These are phyloP conservation scores for Macrophomina pseudophaseolina DNA, from an alignment of 2,329 filamentous ascomycete species.

Conservation along the genomic window DNA sequence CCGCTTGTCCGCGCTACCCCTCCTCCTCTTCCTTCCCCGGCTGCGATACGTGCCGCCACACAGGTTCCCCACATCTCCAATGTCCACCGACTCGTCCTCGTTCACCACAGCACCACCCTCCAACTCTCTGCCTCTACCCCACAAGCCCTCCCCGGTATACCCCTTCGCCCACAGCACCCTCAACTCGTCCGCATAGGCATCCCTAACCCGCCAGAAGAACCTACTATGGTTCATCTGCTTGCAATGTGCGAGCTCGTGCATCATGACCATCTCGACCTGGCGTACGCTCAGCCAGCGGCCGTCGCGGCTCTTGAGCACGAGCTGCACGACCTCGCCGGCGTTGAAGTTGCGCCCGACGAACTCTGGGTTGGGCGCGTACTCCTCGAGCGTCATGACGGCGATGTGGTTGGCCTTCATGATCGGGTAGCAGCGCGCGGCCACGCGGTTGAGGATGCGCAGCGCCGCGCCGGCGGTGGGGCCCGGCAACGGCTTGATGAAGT, in stretches of 20 bases:
- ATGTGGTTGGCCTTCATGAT: constrained; percentile 55
- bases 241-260: constrained; percentile 88
- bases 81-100: constrained; percentile 67
- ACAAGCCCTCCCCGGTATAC: constrained; percentile 83
- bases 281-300: constrained; percentile 76
- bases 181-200: constrained; percentile 74
- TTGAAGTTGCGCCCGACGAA: constrained; percentile 93
- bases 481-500: constrained; percentile 82
- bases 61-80: constrained; percentile 68
- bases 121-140: constrained; percentile 73
- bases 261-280: constrained; percentile 94
- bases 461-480: constrained; percentile 53
- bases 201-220: constrained; percentile 80
- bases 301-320: constrained; percentile 74
- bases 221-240: constrained; percentile 89
- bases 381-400: constrained; percentile 67
- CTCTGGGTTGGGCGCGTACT: constrained; percentile 79
- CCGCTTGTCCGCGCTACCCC: constrained; percentile 38
- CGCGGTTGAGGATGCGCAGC: constrained; percentile 43
- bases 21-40: constrained; percentile 38
- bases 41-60: constrained; percentile 78
- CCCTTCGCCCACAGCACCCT: constrained; percentile 69
- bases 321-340: constrained; percentile 82
- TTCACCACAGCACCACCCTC: constrained; percentile 56
- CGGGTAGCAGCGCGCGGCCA: constrained; percentile 73